Evolutionary conservation across 495 filamentous ascomycete species (phyloP).

Genomic region (Xylaria cubensis): DNA sequence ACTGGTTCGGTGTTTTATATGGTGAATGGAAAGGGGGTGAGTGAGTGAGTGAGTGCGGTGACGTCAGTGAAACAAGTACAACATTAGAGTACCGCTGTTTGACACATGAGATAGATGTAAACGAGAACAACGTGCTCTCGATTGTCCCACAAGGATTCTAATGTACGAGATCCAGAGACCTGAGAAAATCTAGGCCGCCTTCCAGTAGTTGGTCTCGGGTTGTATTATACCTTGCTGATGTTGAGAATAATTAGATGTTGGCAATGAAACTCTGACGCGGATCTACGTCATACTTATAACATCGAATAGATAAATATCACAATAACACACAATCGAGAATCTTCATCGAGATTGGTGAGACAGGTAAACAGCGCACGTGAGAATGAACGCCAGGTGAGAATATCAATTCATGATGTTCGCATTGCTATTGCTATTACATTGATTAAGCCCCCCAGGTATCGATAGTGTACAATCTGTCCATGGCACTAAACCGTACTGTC

Average conservation of each 20-base stretch:
- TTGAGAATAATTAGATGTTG: neutral
- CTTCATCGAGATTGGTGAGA: neutral
- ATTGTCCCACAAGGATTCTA: neutral
- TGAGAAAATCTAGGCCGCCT: neutral
- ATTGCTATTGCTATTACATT: slow-evolving; percentile 2
- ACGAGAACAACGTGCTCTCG: neutral
- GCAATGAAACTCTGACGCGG: neutral
- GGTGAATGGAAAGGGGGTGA: neutral
- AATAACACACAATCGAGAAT: neutral
- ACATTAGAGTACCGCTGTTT: neutral
- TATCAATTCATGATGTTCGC: neutral
- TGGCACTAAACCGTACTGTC: neutral
- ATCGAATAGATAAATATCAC: neutral
- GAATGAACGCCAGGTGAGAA: neutral
- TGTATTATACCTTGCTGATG: neutral
- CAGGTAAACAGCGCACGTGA: neutral
- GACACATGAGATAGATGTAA: neutral
- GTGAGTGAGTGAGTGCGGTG: neutral
- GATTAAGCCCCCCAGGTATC: slow-evolving; percentile 5
- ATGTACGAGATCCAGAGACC: neutral
- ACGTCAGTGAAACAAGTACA: slow-evolving; percentile 11
- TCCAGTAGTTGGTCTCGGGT: neutral
- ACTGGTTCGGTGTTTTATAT: neutral
- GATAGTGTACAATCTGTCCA: slow-evolving; percentile 26
- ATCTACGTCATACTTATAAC: neutral